These are phyloP conservation scores for Calonectria ilicicola DNA, from an alignment of 2,329 filamentous ascomycete genomes.

Conservation along the genomic window DNA sequence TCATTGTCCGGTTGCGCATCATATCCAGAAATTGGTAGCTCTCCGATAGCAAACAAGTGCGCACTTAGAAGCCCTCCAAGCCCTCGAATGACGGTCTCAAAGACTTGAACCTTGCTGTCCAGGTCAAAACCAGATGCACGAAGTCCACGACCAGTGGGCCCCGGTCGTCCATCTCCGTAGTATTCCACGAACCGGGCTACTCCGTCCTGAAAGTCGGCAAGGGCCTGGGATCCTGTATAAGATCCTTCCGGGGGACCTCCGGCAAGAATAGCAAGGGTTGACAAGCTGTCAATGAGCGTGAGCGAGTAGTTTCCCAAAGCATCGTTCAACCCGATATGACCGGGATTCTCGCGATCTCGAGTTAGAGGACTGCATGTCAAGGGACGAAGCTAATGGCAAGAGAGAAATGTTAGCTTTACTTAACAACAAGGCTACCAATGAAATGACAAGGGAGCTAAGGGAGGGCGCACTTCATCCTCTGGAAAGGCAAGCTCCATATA, in stretches of 20 bases:
- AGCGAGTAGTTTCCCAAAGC: constrained; percentile 97
- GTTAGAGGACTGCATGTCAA: constrained; percentile 87
- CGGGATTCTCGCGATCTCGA: constrained; percentile 82
- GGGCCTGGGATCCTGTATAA: constrained; percentile 59
- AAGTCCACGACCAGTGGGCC: constrained; percentile 75
- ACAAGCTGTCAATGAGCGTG: constrained; percentile 94
- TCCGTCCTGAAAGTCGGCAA: constrained; percentile 83
- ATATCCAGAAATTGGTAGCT: constrained; percentile 88
- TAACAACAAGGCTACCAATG: background rate
- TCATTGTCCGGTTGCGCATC: constrained; percentile 57
- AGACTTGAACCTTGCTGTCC: constrained; percentile 98
- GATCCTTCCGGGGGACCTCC: constrained; percentile 69
- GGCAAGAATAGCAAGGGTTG: constrained; percentile 91
- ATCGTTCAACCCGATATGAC: constrained; percentile 90
- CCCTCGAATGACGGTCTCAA: constrained; percentile 96
- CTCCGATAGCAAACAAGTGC: constrained; percentile 91
- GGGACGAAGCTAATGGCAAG: constrained; percentile 75
- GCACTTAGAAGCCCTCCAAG: constrained; percentile 92
- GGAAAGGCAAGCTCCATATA: constrained; percentile 96
- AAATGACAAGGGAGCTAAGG: too few species aligned
- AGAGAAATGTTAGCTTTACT: constrained; percentile 33
- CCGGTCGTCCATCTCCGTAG: constrained; percentile 86
- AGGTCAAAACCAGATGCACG: constrained; percentile 88
- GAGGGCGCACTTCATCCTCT: constrained; percentile 79
- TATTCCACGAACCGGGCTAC: constrained; percentile 80